Percentiles rank a stretch among this genome's conserved stretches.
Conservation (phyloP, 805 yeast species). For the Yarrowia sp. region DNA sequence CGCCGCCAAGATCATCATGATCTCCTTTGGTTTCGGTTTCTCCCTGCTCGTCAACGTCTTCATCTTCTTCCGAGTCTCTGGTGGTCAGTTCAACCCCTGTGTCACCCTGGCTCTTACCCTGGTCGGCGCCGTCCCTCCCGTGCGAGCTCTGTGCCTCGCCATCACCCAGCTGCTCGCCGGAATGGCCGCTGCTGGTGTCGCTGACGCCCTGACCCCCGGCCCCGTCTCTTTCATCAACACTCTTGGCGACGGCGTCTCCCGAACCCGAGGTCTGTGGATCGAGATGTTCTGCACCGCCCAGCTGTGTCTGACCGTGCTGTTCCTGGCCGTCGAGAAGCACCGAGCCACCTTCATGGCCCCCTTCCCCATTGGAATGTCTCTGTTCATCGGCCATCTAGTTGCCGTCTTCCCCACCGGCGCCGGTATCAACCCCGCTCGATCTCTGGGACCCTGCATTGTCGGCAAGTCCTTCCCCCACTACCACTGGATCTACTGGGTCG, state of each 20-base stretch:
- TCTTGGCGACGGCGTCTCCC: slow-evolving; percentile 74
- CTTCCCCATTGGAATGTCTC: slow-evolving; percentile 78
- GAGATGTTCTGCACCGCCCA: slow-evolving; percentile 82
- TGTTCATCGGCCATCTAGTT: slow-evolving; percentile 81
- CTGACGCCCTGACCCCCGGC: slow-evolving; percentile 85
- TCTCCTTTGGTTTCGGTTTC: slow-evolving; percentile 85
- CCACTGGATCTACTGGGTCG: slow-evolving; percentile 94
- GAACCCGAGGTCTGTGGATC: slow-evolving; percentile 75
- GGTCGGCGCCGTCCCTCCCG: slow-evolving; percentile 74
- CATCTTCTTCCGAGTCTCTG: slow-evolving; percentile 75
- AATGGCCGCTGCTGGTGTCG: slow-evolving; percentile 92
- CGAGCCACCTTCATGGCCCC: slow-evolving; percentile 81
- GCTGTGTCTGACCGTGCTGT: slow-evolving; percentile 76
- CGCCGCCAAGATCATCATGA: slow-evolving; percentile 67
- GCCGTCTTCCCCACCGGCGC: slow-evolving; percentile 88
- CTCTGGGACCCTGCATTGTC: slow-evolving; percentile 84
- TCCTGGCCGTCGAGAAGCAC: slow-evolving; percentile 84
- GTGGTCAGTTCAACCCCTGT: slow-evolving; percentile 91
- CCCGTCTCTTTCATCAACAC: slow-evolving; percentile 71
- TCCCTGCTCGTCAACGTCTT: slow-evolving; percentile 78
- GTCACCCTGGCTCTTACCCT: slow-evolving; percentile 77
- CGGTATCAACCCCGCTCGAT: slow-evolving; percentile 90
- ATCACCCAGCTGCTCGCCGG: slow-evolving; percentile 80
- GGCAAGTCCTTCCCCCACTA: slow-evolving; percentile 74
- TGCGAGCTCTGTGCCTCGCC: slow-evolving; percentile 71